Evolutionary conservation across 345 rosid genomes (phyloP).

Genomic region (Laguncularia racemosa): DNA sequence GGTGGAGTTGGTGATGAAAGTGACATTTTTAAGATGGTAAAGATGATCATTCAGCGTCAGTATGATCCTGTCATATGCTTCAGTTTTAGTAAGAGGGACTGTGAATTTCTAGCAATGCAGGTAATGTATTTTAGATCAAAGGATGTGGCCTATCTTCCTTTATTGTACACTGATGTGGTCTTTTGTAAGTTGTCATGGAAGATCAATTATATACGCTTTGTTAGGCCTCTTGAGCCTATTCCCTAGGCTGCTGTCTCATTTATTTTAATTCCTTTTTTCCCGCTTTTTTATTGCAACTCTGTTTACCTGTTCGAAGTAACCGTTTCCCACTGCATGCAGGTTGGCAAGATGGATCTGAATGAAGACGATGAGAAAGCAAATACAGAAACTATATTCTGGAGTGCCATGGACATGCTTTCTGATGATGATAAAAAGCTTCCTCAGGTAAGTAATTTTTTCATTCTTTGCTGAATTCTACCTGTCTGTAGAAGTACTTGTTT

Average conservation of each 20-base stretch:
- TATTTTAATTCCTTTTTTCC: neutral
- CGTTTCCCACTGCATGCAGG: conserved; percentile 28
- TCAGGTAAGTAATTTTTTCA: conserved; percentile 62
- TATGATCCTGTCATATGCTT: conserved; percentile 96
- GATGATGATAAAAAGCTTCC: conserved; percentile 98
- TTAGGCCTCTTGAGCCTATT: too few species aligned
- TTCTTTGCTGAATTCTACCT: neutral
- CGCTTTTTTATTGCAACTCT: neutral
- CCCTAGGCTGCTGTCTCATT: too few species aligned
- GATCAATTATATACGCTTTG: too few species aligned
- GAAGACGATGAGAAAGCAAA: conserved; percentile 81
- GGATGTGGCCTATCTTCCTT: too few species aligned
- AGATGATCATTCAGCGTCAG: conserved; percentile 92
- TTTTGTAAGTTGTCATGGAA: too few species aligned
- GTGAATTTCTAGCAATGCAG: conserved; percentile 99
- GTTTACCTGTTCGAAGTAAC: neutral
- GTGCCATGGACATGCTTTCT: conserved; percentile 97
- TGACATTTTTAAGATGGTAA: conserved; percentile 95
- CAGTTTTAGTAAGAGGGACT: conserved; percentile 97
- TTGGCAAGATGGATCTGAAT: conserved; percentile 95
- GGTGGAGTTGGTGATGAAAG: conserved; percentile 93
- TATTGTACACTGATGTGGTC: too few species aligned
- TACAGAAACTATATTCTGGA: conserved; percentile 80
- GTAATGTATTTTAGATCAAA: conserved; percentile 18
- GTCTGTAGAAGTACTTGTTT: neutral